Conservation (phyloP, 768 basidiomycete genomes). For the Termitomyces sp. region DNA sequence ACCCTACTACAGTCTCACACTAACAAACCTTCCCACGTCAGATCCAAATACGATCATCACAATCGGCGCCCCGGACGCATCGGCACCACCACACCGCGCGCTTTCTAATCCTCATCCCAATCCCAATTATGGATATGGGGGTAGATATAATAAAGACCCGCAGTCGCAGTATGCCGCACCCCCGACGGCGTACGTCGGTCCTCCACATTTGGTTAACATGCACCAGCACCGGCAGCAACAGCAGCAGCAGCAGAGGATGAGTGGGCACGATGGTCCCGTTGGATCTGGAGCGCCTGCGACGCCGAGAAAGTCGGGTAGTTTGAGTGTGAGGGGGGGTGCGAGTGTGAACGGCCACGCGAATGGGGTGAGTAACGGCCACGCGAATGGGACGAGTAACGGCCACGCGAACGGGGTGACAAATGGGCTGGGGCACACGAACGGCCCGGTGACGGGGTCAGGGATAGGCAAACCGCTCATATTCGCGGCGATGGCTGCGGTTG, state of each 20-base stretch:
- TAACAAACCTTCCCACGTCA: background rate
- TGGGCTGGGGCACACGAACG: too few relatives aligned
- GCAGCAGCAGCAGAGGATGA: background rate
- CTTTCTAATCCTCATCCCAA: background rate
- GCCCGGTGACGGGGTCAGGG: conserved; percentile 5
- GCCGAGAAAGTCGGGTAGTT: conserved; percentile 18
- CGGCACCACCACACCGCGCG: background rate
- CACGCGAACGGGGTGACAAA: too few relatives aligned
- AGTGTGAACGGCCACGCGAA: too few relatives aligned
- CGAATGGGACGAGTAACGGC: too few relatives aligned
- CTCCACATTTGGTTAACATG: too few relatives aligned
- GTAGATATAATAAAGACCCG: background rate
- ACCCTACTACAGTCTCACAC: too few relatives aligned
- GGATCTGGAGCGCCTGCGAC: conserved; percentile 1
- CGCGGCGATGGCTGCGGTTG: conserved; percentile 41
- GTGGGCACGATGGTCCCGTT: conserved; percentile 2
- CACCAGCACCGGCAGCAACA: background rate
- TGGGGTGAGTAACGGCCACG: too few relatives aligned
- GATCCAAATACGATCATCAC: conserved; percentile 4
- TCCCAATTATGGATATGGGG: background rate
- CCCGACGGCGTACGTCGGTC: background rate
- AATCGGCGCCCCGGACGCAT: conserved; percentile 4
- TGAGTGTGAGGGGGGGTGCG: background rate
- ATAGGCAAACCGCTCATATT: conserved; percentile 60
- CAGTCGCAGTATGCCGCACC: background rate